Conservation (phyloP, 495 filamentous ascomycete genomes). For the Penicillium lagena region DNA sequence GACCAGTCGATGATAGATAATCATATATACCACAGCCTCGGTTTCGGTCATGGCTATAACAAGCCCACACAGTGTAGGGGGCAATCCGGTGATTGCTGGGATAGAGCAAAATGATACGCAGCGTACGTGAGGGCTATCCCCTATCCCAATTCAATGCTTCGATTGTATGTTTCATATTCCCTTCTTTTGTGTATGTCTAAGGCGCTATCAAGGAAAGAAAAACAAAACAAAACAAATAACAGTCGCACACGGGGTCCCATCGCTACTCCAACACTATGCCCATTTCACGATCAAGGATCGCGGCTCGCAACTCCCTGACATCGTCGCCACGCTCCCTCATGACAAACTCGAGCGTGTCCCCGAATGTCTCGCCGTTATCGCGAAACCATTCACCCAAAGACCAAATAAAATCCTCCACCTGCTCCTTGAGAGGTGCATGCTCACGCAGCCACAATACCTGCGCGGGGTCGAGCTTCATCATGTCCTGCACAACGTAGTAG, state of each 20-base stretch:
- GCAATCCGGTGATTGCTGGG: too few relatives aligned
- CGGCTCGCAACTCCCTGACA: constrained; percentile 20
- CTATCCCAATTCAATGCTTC: too few relatives aligned
- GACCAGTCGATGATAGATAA: too few relatives aligned
- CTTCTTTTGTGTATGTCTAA: too few relatives aligned
- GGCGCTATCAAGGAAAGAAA: too few relatives aligned
- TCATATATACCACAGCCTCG: too few relatives aligned
- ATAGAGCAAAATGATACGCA: too few relatives aligned
- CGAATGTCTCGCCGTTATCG: constrained; percentile 58
- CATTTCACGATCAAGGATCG: constrained; percentile 21
- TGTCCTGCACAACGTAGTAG: constrained; percentile 60
- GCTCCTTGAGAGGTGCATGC: constrained; percentile 43
- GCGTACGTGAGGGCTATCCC: too few relatives aligned
- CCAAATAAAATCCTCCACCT: constrained; percentile 47
- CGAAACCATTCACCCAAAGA: constrained; percentile 55
- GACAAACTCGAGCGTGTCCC: constrained; percentile 40
- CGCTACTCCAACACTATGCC: constrained; percentile 17
- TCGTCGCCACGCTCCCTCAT: constrained; percentile 38
- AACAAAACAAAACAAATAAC: background rate
- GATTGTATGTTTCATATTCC: too few relatives aligned
- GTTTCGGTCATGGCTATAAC: too few relatives aligned
- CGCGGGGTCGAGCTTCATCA: constrained; percentile 57
- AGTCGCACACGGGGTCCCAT: background rate
- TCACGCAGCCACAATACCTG: constrained; percentile 52
- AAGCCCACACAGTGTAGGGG: too few relatives aligned